Conservation (phyloP, 1,284 basidiomycete genomes). For the Ceratobasidium sp. region DNA sequence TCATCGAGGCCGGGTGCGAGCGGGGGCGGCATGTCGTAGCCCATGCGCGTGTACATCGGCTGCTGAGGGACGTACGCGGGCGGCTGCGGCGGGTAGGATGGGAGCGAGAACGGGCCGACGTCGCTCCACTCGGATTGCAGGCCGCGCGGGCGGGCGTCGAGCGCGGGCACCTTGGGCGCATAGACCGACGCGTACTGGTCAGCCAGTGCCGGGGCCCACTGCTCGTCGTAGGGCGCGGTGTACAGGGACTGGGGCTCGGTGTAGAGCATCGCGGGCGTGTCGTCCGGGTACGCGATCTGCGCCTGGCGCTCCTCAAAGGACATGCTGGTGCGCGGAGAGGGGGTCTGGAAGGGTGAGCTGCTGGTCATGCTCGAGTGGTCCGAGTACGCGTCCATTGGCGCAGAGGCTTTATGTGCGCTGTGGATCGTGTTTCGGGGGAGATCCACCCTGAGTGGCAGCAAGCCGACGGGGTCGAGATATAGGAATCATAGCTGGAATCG, state of each 20-base stretch:
- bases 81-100: constrained; percentile 30
- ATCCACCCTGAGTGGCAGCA: constrained; percentile 29
- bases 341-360: constrained; percentile 25
- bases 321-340: constrained; percentile 35
- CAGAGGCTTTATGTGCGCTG: constrained; percentile 10
- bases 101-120: constrained; percentile 27
- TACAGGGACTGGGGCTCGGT: constrained; percentile 35
- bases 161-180: constrained; percentile 10
- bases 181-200: constrained; percentile 15
- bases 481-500: constrained; percentile 13
- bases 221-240: constrained; percentile 21
- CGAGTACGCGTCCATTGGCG: background rate
- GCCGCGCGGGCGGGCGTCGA: constrained; percentile 47
- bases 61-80: constrained; percentile 24
- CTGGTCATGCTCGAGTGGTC: constrained; percentile 16
- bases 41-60: constrained; percentile 10
- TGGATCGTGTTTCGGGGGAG: constrained; percentile 29
- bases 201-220: constrained; percentile 1
- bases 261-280: constrained; percentile 32
- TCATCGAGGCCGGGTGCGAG: constrained; percentile 16
- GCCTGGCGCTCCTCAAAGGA: constrained; percentile 26
- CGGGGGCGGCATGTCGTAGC: constrained; percentile 3
- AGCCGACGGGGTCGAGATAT: constrained; percentile 30
- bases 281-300: constrained; percentile 27
- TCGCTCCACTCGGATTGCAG: constrained; percentile 45